Evolutionary conservation across 2,329 filamentous ascomycete species (phyloP), one percentile per base, ranked within the genome.

Genomic region (Aspergillus tanneri): DNA sequence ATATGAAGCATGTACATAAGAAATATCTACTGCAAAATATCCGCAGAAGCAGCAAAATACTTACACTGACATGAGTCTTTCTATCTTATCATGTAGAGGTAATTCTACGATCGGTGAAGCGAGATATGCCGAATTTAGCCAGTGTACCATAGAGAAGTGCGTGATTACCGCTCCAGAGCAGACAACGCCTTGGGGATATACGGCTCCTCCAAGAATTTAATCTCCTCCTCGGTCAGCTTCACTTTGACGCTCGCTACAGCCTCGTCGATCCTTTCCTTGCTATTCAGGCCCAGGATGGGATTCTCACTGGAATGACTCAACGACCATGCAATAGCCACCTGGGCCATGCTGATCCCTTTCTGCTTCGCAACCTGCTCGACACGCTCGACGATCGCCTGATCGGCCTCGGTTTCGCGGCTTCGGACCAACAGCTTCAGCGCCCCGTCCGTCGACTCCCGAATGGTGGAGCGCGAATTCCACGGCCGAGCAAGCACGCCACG

Each of bases 321-420:
- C 47, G 78, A 76, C 85, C 85, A 88, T 2, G 82, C 83, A 46
- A 84, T 73, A 1, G 81, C 77, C 16, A 88, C 78, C 47, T 85
- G 78, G 36, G 80, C 79, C 78, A 87, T 87, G 54, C 75, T 80
- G 62, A 79, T 73, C 0, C 73, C 76, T 56, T 77, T 76, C 67
- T 82, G 81, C 53, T 74, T 71, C 0, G 83, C 80, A 11, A 85
- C 55, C 62, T 85, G 77, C 63, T 84, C 75, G 2, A 84, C 78
- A 0, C 79, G 72, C 27, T 68, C 65, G 40, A 83, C 73, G 49
- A 80, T 83, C 63, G 70, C 68, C 60, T 75, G 66, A 51, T 83
- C 80, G 0, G 69, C 68, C 14, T 78, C 76, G 5, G 64, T 66
- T 49, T 75, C 68, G 45, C 71, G 68, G 21, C 50, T 56, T 24